These are phyloP conservation scores for Kodamaea sagamina DNA, from an alignment of 805 yeast genomes.

Conservation along the genomic window DNA sequence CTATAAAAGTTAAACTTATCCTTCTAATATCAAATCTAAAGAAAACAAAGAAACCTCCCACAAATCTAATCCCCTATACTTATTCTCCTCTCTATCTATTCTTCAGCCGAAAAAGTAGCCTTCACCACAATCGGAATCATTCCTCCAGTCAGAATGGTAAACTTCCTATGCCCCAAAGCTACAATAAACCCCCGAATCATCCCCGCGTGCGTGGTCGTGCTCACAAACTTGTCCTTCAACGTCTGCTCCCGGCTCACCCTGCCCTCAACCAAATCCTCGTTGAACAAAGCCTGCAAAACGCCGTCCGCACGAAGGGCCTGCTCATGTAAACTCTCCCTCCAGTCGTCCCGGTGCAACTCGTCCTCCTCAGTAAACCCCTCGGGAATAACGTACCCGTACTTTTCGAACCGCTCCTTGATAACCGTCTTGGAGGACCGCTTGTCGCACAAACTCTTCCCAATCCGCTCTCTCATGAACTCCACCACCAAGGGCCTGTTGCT, in stretches of 20 bases:
- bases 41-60: too few relatives aligned
- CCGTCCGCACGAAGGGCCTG: conserved; percentile 50
- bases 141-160: conserved; percentile 63
- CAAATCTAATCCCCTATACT: too few relatives aligned
- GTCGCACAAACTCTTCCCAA: conserved; percentile 63
- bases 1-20: too few relatives aligned
- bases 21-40: too few relatives aligned
- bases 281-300: conserved; percentile 41
- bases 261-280: conserved; percentile 21
- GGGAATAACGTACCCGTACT: conserved; percentile 46
- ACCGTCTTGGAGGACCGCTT: conserved; percentile 46
- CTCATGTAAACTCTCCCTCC: conserved; percentile 51
- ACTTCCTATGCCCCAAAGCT: conserved; percentile 54
- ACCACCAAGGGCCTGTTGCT: conserved; percentile 28
- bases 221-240: conserved; percentile 30
- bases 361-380: conserved; percentile 53
- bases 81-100: too few relatives aligned
- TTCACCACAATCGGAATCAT: conserved; percentile 60
- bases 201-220: conserved; percentile 62
- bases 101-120: too few relatives aligned
- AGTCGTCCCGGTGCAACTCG: conserved; percentile 43
- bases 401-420: conserved; percentile 39
- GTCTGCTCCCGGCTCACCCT: conserved; percentile 25
- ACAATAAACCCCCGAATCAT: conserved; percentile 54
- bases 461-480: conserved; percentile 60